Evolutionary conservation across 352 stramenopile genomes (phyloP), one percentile per base, ranked within the genome.

Genomic region (Paralagenidium karlingii): DNA sequence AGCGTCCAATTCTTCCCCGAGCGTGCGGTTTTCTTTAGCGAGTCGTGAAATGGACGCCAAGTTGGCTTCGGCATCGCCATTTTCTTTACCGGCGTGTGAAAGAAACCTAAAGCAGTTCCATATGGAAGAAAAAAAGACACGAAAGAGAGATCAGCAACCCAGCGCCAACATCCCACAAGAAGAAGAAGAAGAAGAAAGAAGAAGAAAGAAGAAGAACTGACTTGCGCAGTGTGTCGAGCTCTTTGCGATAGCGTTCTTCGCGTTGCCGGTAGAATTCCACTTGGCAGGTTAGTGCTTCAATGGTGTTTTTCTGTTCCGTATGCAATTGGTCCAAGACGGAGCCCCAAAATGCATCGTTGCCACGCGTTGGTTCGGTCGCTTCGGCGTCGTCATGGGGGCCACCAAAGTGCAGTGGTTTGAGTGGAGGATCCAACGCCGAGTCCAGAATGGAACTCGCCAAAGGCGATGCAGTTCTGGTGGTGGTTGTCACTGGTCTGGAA

Each of bases 271-370:
- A 86, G 53, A 86, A 83, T 49, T 83, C 64, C 10, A 86, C 68
- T 44, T 86, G 73, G 41, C 63, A 75, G 9, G 61, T 69, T 24
- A 86, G 40, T 38, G 73, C 73, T 55, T 86, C 73, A 55, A 86
- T 86, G n/a, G 73, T 86, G 38, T 64, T 73, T 45, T 81, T 82
- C 47, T 86, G 73, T 40, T 86, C 73, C 34, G 73, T 66, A 45
- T 86, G 73, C 30, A 86, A 53, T 43, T 86, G 68, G 51, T 86
- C 73, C 41, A 83, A 37, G 39, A 77, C 70, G 7, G 19, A 34
- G 3, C 36, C 36, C 18, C 18, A 20, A 26, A 16, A 22, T 26
- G 15, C 26, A 39, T 41, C n/a, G n/a, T n/a, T n/a, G n/a, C n/a
- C n/a, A n/a, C n/a, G n/a, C n/a, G n/a, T n/a, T n/a, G n/a, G n/a